A percentile compares a stretch with the other conserved stretches of the same genome.
phyloP scores from a whole-genome alignment of 768 basidiomycete species.

The Tylopilus cervinicoccineus region DNA sequence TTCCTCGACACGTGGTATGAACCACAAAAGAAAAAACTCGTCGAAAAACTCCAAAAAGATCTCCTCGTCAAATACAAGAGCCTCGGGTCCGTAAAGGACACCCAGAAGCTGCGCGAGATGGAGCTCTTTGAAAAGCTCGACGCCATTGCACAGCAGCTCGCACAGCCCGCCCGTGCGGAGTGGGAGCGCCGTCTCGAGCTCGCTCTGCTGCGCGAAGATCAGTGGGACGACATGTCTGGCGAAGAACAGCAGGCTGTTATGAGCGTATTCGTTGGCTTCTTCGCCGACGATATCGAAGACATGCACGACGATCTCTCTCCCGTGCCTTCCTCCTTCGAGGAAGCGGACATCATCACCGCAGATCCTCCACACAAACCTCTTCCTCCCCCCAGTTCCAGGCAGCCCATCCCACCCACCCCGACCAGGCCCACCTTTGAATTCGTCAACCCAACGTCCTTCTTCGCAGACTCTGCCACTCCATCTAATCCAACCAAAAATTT shows the following conservation, averaged over 20 bases:
- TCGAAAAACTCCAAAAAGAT: constrained; percentile 30
- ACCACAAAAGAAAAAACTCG: constrained; percentile 26
- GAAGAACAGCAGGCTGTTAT: constrained; percentile 31
- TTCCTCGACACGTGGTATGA: constrained; percentile 30
- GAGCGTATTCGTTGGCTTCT: constrained; percentile 28
- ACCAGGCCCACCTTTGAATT: constrained; percentile 21
- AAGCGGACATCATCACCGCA: constrained; percentile 15
- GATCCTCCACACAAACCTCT: constrained; percentile 13
- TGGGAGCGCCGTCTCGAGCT: constrained; percentile 32
- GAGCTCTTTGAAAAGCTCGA: constrained; percentile 26
- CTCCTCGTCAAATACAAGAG: constrained; percentile 30
- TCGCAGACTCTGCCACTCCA: constrained; percentile 18
- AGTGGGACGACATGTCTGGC: constrained; percentile 30
- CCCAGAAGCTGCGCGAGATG: constrained; percentile 28
- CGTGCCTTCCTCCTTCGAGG: constrained; percentile 14
- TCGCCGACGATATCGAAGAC: constrained; percentile 27
- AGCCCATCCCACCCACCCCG: constrained; percentile 19
- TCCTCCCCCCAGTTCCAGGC: constrained; percentile 7
- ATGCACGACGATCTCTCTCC: constrained; percentile 6
- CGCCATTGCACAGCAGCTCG: constrained; percentile 19
- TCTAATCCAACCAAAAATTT: constrained; percentile 24
- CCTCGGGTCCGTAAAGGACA: constrained; percentile 20
- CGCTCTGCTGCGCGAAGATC: constrained; percentile 26
- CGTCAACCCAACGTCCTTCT: constrained; percentile 28
- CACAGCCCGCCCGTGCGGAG: constrained; percentile 30